Percentiles rank a stretch among this genome's conserved stretches.
These are phyloP conservation scores for Penicillium sp. DNA, from an alignment of 2,329 filamentous ascomycete genomes.

Conservation along the genomic window DNA sequence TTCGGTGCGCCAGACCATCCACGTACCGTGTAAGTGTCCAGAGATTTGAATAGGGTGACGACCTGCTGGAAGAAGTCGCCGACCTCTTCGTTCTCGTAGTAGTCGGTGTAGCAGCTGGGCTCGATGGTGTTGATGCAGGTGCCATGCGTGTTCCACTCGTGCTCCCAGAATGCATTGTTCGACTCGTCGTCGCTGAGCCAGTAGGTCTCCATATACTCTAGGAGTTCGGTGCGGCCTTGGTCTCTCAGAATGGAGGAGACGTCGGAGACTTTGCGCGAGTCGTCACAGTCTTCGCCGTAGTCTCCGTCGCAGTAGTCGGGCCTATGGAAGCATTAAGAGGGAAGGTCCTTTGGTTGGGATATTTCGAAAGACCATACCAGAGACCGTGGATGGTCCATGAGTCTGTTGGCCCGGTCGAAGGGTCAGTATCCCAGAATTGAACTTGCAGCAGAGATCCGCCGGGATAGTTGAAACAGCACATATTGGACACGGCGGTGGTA, in stretches of 20 bases:
- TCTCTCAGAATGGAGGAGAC: slow-evolving; percentile 55
- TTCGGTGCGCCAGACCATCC: not conserved
- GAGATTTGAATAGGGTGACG: slow-evolving; percentile 54
- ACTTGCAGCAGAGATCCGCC: slow-evolving; percentile 58
- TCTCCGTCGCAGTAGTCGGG: slow-evolving; percentile 57
- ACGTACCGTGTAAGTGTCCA: slow-evolving; percentile 54
- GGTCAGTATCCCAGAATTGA: slow-evolving; percentile 60
- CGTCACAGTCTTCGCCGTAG: slow-evolving; percentile 57
- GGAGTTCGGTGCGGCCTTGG: slow-evolving; percentile 50
- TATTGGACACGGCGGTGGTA: slow-evolving; percentile 48
- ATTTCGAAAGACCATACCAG: slow-evolving; percentile 40
- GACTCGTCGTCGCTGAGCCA: slow-evolving; percentile 58
- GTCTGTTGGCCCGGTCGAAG: slow-evolving; percentile 53
- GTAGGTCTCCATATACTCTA: slow-evolving; percentile 59
- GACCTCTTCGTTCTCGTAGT: slow-evolving; percentile 55
- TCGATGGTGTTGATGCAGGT: slow-evolving; percentile 69
- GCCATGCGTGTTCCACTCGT: slow-evolving; percentile 69
- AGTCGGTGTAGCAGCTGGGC: slow-evolving; percentile 60
- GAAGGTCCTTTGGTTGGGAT: not conserved
- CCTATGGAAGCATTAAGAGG: slow-evolving; percentile 26
- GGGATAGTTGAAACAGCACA: slow-evolving; percentile 59
- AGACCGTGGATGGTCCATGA: slow-evolving; percentile 60
- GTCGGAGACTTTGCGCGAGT: slow-evolving; percentile 54
- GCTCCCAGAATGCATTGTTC: slow-evolving; percentile 62
- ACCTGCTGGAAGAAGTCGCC: slow-evolving; percentile 57